Conservation (phyloP, 495 filamentous ascomycete genomes). For the Lasiosphaeris hirsuta region DNA sequence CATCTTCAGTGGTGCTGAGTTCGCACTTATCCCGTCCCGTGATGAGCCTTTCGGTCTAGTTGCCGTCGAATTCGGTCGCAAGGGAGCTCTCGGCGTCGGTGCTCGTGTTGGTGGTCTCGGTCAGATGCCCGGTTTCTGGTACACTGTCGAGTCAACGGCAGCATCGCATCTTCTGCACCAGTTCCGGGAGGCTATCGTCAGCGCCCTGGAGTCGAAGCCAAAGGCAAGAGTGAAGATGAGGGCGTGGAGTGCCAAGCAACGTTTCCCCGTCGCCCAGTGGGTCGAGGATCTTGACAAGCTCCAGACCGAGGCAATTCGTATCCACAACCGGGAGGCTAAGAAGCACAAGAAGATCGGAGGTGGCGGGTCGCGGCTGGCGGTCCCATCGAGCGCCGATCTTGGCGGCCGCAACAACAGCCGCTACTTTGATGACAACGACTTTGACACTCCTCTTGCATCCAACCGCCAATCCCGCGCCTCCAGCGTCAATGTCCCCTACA, state of each 20-base stretch:
- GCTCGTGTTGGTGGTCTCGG: constrained; percentile 66
- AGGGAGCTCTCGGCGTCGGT: constrained; percentile 73
- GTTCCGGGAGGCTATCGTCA: constrained; percentile 66
- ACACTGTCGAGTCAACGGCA: constrained; percentile 64
- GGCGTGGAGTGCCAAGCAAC: constrained; percentile 68
- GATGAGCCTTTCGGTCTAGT: constrained; percentile 83
- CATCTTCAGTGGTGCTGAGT: constrained; percentile 76
- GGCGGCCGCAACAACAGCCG: not conserved
- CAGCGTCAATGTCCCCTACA: constrained; percentile 16
- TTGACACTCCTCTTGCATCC: constrained; percentile 12
- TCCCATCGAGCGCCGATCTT: constrained; percentile 19
- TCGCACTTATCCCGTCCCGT: constrained; percentile 73
- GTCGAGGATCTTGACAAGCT: constrained; percentile 59
- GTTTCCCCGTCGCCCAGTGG: constrained; percentile 70
- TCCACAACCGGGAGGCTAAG: constrained; percentile 30
- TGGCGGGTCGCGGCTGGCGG: constrained; percentile 17
- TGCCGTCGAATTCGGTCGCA: constrained; percentile 75
- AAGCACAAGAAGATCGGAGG: constrained; percentile 21
- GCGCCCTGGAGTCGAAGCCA: constrained; percentile 57
- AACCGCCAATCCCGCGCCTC: constrained; percentile 14
- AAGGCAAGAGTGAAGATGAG: constrained; percentile 65
- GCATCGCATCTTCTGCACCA: constrained; percentile 69
- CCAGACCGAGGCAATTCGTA: constrained; percentile 49
- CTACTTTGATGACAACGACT: constrained; percentile 18
- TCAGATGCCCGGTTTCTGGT: constrained; percentile 80